These are phyloP conservation scores for Ceratocystis destructans DNA, from an alignment of 2,329 filamentous ascomycete species.

Conservation along the genomic window DNA sequence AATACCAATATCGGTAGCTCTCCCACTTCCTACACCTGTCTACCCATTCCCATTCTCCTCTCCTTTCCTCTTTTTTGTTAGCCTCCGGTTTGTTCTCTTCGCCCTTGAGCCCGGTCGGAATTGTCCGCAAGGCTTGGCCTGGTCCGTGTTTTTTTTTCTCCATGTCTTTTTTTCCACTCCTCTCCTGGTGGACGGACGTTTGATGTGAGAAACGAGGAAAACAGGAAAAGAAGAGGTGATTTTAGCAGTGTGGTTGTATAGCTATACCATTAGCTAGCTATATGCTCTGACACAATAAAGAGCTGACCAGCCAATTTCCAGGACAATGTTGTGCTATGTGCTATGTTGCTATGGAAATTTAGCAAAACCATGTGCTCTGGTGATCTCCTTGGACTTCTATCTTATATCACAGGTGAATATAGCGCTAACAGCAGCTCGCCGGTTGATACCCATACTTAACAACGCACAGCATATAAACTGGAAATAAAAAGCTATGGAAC, in stretches of 20 bases:
- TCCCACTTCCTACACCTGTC: background rate
- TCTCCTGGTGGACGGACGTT: background rate
- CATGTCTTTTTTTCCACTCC: background rate
- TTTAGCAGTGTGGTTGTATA: background rate
- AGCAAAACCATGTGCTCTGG: too few relatives aligned
- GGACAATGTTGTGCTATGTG: background rate
- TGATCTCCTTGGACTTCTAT: too few relatives aligned
- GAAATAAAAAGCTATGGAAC: background rate
- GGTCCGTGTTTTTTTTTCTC: slow-evolving; percentile 1
- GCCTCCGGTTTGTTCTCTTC: slow-evolving; percentile 5
- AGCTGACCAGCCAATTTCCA: background rate
- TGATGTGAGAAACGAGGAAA: background rate
- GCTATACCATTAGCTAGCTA: background rate
- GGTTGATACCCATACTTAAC: background rate
- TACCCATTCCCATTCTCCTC: background rate
- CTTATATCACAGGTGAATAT: slow-evolving; percentile 4
- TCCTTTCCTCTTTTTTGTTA: background rate
- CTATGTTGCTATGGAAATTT: background rate
- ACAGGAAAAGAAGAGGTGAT: background rate
- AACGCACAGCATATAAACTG: background rate
- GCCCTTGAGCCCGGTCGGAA: background rate
- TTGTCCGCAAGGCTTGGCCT: slow-evolving; percentile 2
- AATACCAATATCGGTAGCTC: background rate
- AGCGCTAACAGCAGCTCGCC: background rate
- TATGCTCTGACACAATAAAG: too few relatives aligned